Evolutionary conservation across 441 rosid species (phyloP).

Genomic region (Croton setiger): DNA sequence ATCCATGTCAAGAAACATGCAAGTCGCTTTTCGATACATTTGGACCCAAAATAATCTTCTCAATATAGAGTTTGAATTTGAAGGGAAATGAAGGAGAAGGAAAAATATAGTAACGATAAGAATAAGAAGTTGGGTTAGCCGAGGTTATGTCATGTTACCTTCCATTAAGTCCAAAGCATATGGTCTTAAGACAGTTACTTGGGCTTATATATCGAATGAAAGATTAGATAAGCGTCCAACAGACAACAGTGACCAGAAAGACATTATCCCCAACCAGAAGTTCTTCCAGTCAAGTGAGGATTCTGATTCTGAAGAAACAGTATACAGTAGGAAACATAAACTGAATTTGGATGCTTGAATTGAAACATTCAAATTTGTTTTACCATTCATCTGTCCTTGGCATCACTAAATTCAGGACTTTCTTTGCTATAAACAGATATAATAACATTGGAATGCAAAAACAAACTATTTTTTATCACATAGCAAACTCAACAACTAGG

Average conservation of each 20-base stretch:
- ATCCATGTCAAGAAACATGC: neutral
- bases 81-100: neutral
- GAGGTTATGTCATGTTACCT: too few relatives aligned
- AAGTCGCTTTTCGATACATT: neutral
- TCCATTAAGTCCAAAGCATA: neutral
- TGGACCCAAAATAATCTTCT: neutral
- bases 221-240: neutral
- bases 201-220: neutral
- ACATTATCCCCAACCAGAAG: neutral
- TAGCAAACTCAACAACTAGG: constrained; percentile 1
- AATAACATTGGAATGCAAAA: neutral
- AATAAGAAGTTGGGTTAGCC: neutral
- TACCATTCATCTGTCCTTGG: neutral
- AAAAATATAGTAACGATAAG: neutral
- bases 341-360: too few relatives aligned
- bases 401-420: neutral
- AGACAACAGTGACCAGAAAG: too few relatives aligned
- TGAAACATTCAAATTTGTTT: neutral
- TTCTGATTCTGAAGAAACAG: too few relatives aligned
- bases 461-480: neutral
- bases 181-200: neutral
- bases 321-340: too few relatives aligned
- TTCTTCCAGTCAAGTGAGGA: too few relatives aligned
- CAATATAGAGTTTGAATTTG: neutral
- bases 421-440: neutral